A percentile compares a stretch with the other conserved stretches of the same genome.
These are phyloP conservation scores for Imleria badia DNA, from an alignment of 768 basidiomycete species.

Conservation along the genomic window DNA sequence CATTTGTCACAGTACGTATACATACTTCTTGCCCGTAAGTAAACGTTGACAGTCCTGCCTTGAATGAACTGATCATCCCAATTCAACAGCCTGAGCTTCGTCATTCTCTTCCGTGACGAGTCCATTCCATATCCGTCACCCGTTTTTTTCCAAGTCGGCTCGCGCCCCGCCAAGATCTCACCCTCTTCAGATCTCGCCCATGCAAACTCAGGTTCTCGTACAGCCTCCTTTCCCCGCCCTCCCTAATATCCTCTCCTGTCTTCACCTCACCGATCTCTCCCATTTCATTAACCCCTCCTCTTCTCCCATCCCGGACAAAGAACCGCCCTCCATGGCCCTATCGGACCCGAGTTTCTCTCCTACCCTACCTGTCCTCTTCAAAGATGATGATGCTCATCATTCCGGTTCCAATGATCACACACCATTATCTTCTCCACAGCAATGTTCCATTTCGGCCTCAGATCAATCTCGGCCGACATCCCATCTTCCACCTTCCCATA, in stretches of 20 bases:
- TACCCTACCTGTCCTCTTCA: constrained; percentile 32
- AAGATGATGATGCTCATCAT: constrained; percentile 35
- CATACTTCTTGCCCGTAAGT: constrained; percentile 25
- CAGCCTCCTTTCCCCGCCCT: constrained; percentile 25
- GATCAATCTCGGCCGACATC: constrained; percentile 19
- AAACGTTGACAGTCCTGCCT: constrained; percentile 25
- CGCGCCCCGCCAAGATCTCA: constrained; percentile 9
- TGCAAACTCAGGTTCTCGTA: constrained; percentile 29
- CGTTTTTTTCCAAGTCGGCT: constrained; percentile 20
- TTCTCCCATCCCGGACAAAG: constrained; percentile 38
- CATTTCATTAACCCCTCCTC: constrained; percentile 27
- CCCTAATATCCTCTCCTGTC: constrained; percentile 12
- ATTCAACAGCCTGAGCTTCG: constrained; percentile 17
- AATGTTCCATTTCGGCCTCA: constrained; percentile 13
- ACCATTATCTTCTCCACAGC: constrained; percentile 12
- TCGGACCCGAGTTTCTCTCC: constrained; percentile 35
- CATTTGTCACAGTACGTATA: constrained; percentile 26
- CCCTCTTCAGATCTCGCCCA: constrained; percentile 14
- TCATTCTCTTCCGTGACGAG: constrained; percentile 14
- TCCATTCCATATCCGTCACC: constrained; percentile 17
- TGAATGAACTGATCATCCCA: constrained; percentile 26
- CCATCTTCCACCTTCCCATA: constrained; percentile 20
- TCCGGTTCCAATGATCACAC: constrained; percentile 34
- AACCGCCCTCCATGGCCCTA: constrained; percentile 29
- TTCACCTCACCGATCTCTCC: constrained; percentile 26